Evolutionary conservation across 2,329 filamentous ascomycete species (phyloP), one percentile per base, ranked within the genome.

Genomic region (Exophiala viscosa): DNA sequence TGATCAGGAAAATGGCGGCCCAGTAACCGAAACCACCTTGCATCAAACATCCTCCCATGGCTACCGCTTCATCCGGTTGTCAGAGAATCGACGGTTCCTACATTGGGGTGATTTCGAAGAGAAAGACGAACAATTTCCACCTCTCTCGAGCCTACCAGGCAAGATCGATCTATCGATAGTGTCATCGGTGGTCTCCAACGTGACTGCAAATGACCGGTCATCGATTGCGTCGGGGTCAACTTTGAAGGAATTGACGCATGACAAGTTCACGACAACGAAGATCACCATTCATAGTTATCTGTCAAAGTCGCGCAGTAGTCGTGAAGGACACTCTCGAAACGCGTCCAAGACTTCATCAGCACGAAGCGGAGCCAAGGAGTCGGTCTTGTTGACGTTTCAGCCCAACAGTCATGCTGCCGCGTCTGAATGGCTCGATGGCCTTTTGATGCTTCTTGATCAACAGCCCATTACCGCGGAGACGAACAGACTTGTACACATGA

Each of bases 401-500:
- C 91, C 92, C 5, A 76, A 84, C 54, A 88, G 84, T 53, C 87
- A 93, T 66, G 88, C 84, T 59, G 75, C 93, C 43, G 93, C 93
- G 8, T 95, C 90, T 0, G 93, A 99, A 71, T 99, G 93, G 93
- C 79, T 99, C 4, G 93, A 99, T 68, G 93, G 93, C 1, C 74
- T 99, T 59, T 78, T 97, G 51, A 95, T 99, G 90, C 77, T 99
- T 49, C 79, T 99, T 18, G 90, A 95, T 66, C 93, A 99, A 70
- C 84, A 91, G 54, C 93, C 93, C 15, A 96, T 99, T 67, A 99
- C 93, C n/a, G 83, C 90, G 2, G 92, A 97, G 72, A 97, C 93
- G 33, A 92, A 87, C 67, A 95, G 93, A 70, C 75, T 97, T 57
- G 86, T 96, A 48, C 84, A 85, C 50, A 75, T 96, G 63, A 88